Conservation (phyloP, 768 basidiomycete species). For the Pleurotus salmoneostramineus region DNA sequence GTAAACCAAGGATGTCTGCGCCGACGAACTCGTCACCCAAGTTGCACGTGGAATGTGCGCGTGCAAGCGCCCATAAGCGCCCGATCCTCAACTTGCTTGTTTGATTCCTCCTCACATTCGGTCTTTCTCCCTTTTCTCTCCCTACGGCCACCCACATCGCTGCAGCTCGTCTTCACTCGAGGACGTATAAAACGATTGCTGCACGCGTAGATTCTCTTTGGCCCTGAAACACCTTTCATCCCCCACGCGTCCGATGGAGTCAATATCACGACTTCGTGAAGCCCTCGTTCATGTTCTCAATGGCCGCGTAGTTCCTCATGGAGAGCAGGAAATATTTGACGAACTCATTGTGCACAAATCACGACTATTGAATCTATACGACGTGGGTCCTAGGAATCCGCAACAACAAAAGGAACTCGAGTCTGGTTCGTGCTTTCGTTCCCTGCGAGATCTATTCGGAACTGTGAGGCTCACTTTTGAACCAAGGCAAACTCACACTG, state of each 20-base stretch:
- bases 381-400: conserved; percentile 56
- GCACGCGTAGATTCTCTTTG: too few species aligned
- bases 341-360: conserved; percentile 65
- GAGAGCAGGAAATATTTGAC: conserved; percentile 75
- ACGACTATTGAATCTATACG: conserved; percentile 58
- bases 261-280: conserved; percentile 53
- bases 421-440: conserved; percentile 37
- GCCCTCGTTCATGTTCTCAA: conserved; percentile 45
- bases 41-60: too few species aligned
- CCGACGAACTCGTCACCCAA: too few species aligned
- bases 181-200: too few species aligned
- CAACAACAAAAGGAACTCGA: conserved; percentile 73
- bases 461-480: conserved; percentile 6
- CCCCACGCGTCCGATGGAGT: conserved; percentile 41
- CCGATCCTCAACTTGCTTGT: too few species aligned
- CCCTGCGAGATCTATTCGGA: neutral
- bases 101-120: too few species aligned
- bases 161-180: too few species aligned
- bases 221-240: too few species aligned
- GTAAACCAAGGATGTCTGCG: neutral
- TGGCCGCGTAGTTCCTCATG: conserved; percentile 38
- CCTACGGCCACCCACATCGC: too few species aligned
- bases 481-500: conserved; percentile 59
- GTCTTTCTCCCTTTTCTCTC: too few species aligned
- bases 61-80: too few species aligned